Percentiles rank a stretch among this genome's conserved stretches.
Conservation (phyloP, 1,284 basidiomycete species). For the Ceratobasidium sp. region DNA sequence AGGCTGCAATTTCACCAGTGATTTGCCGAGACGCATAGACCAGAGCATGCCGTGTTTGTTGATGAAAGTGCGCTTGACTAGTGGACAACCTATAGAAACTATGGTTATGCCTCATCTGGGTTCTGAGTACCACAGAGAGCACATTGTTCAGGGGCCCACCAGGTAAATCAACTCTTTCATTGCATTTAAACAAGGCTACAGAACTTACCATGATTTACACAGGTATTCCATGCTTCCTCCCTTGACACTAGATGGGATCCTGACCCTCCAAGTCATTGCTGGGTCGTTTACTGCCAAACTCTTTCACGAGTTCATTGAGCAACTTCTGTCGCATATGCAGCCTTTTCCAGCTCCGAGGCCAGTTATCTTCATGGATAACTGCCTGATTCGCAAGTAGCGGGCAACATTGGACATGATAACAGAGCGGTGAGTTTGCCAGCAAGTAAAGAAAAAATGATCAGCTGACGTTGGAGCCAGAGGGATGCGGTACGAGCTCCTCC, state of each 20-base stretch:
- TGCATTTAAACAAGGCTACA: conserved; percentile 53
- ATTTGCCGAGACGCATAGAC: conserved; percentile 52
- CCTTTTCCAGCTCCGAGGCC: conserved; percentile 43
- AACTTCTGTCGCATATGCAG: conserved; percentile 26
- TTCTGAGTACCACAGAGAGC: conserved; percentile 34
- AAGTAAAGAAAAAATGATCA: not conserved
- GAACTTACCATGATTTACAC: conserved; percentile 51
- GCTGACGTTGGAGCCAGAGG: conserved; percentile 38
- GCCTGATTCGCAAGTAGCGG: conserved; percentile 24
- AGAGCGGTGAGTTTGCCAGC: conserved; percentile 20
- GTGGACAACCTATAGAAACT: conserved; percentile 50
- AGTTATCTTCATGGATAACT: conserved; percentile 46
- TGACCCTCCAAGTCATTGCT: conserved; percentile 29
- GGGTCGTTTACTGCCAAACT: conserved; percentile 26
- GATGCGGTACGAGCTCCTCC: conserved; percentile 51
- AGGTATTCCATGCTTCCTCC: conserved; percentile 42
- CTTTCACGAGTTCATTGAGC: conserved; percentile 43
- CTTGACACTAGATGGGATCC: conserved; percentile 27
- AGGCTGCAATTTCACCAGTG: conserved; percentile 49
- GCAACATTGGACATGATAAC: conserved; percentile 29
- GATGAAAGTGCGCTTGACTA: conserved; percentile 56
- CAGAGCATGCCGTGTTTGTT: conserved; percentile 57
- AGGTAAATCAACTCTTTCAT: conserved; percentile 47
- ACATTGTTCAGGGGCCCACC: conserved; percentile 24
- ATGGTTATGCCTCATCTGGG: conserved; percentile 1